Conservation (phyloP, 1,284 basidiomycete genomes). For the Sphaerobolus stellatus region DNA sequence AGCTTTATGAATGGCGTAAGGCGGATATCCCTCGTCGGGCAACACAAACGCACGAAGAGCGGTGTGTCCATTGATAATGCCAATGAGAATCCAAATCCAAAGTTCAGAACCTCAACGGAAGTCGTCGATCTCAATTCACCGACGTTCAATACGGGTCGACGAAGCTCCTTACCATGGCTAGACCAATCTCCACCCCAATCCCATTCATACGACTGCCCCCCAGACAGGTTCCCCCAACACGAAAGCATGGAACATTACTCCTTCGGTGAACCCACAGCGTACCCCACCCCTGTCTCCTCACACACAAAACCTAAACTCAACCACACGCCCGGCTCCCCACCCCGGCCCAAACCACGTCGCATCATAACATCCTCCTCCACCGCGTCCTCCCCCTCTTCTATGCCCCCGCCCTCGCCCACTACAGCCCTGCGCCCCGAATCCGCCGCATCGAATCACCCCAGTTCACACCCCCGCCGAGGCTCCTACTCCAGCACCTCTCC, state of each 20-base stretch:
- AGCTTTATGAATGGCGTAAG: constrained; percentile 12
- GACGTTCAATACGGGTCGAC: not conserved
- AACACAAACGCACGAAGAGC: constrained; percentile 10
- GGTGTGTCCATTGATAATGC: no score
- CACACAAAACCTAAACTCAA: not conserved
- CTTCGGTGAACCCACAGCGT: not conserved
- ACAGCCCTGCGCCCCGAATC: not conserved
- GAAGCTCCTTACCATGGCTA: constrained; percentile 6
- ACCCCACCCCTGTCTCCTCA: no score
- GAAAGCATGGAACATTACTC: no score
- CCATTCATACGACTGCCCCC: no score
- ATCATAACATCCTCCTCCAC: not conserved
- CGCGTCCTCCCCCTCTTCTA: not conserved
- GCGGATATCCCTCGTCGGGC: constrained; percentile 7
- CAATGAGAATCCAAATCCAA: not conserved
- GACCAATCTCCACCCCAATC: not conserved
- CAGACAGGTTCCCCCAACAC: no score
- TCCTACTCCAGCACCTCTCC: not conserved
- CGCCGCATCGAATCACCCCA: not conserved
- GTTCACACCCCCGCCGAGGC: not conserved
- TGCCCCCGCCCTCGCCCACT: not conserved
- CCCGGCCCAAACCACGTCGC: not conserved
- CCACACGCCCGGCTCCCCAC: not conserved
- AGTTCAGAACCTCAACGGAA: not conserved
- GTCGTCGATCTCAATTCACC: constrained; percentile 7